Conservation (phyloP, 768 basidiomycete genomes). For the Asterophora lycoperdoides region DNA sequence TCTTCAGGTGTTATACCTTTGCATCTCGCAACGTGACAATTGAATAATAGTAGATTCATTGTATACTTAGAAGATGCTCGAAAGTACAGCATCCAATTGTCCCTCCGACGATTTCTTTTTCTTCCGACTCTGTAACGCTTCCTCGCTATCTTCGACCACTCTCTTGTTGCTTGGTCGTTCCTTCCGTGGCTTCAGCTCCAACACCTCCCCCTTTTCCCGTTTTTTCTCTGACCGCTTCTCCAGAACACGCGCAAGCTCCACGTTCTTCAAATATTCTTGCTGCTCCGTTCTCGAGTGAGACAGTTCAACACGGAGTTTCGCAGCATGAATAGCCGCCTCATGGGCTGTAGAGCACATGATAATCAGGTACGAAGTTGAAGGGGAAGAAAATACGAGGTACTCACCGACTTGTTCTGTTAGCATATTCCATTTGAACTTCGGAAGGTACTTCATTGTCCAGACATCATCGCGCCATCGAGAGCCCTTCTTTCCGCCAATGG, state of each 20-base stretch:
- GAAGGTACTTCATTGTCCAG: constrained; percentile 99
- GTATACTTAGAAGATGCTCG: constrained; percentile 18
- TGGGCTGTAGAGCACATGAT: constrained; percentile 55
- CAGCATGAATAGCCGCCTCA: constrained; percentile 83
- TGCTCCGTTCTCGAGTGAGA: constrained; percentile 87
- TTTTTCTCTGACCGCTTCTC: constrained; percentile 75
- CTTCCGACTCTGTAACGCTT: constrained; percentile 18
- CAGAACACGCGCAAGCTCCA: constrained; percentile 84
- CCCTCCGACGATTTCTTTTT: constrained; percentile 24
- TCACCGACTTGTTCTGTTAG: constrained; percentile 95
- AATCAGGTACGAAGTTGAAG: not conserved
- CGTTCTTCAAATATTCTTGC: constrained; percentile 88
- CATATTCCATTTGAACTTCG: constrained; percentile 99
- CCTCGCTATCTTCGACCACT: constrained; percentile 20
- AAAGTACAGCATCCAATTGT: constrained; percentile 15
- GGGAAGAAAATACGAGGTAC: constrained; percentile 26
- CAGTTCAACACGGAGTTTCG: constrained; percentile 88
- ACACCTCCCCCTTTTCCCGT: constrained; percentile 51
- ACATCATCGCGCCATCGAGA: constrained; percentile 93
- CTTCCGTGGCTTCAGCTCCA: constrained; percentile 34
- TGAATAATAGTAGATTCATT: not conserved
- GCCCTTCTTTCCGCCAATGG: constrained; percentile 92
- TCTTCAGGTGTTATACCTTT: no score
- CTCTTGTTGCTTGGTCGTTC: constrained; percentile 29
- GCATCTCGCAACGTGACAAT: no score